Percentiles rank a stretch among this genome's conserved stretches.
Evolutionary conservation across 257 asterid genomes (phyloP).

Genomic region (Solanum rostratum): DNA sequence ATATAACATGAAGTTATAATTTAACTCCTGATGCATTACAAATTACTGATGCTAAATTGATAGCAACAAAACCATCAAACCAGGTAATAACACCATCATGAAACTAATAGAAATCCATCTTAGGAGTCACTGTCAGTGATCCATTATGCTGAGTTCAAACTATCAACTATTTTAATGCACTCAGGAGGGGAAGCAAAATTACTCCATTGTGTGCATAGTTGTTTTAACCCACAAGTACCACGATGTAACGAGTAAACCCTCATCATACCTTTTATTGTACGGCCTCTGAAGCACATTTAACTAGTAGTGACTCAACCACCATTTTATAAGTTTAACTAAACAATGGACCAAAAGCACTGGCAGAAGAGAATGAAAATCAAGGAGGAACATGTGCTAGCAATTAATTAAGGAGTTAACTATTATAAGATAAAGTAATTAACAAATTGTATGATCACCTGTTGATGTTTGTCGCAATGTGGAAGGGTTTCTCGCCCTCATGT

Average conservation of each 20-base stretch:
- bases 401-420: no score
- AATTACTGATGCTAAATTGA: neutral
- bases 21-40: no score
- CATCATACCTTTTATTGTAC: neutral
- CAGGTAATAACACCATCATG: neutral
- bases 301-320: neutral
- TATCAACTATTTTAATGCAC: neutral
- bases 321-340: no score
- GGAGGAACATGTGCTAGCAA: no score
- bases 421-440: no score
- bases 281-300: neutral
- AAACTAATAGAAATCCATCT: neutral
- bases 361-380: no score
- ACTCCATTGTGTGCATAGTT: neutral
- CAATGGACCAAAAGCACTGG: no score
- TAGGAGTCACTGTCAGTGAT: neutral
- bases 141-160: neutral
- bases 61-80: neutral
- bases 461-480: no score
- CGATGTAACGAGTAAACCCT: neutral
- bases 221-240: neutral
- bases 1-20: no score
- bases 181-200: neutral
- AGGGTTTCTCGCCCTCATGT: no score
- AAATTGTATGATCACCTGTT: no score